These are phyloP conservation scores for Acacia pycnantha DNA, from an alignment of 331 rosid genomes.

Conservation along the genomic window DNA sequence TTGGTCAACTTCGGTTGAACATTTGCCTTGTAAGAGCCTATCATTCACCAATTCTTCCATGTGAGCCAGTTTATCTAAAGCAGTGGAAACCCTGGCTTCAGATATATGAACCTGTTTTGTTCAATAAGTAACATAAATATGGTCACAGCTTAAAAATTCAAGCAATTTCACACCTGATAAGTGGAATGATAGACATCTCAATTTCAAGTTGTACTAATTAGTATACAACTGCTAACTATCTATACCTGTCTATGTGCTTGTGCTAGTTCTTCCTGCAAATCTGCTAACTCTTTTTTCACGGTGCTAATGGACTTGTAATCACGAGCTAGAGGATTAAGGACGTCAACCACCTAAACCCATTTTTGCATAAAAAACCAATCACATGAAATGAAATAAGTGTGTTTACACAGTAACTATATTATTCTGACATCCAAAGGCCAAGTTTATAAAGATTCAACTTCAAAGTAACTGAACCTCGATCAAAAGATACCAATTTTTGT, in stretches of 20 bases:
- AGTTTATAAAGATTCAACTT: background rate
- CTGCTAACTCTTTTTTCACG: constrained; percentile 92
- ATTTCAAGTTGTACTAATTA: constrained; percentile 15
- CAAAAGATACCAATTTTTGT: background rate
- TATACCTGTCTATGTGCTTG: constrained; percentile 90
- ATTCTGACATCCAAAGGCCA: background rate
- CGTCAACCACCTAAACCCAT: constrained; percentile 81
- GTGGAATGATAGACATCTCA: background rate
- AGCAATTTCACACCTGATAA: background rate
- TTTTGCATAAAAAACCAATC: constrained; percentile 3
- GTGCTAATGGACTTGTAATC: constrained; percentile 87
- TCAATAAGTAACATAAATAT: constrained; percentile 28
- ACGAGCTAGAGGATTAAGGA: constrained; percentile 93
- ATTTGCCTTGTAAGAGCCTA: constrained; percentile 64
- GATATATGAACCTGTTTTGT: constrained; percentile 86
- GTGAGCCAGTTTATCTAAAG: constrained; percentile 94
- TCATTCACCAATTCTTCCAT: constrained; percentile 96
- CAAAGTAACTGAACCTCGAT: background rate
- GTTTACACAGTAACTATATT: background rate
- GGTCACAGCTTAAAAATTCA: background rate
- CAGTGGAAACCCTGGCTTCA: constrained; percentile 88
- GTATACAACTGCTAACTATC: background rate
- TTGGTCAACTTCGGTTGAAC: constrained; percentile 45
- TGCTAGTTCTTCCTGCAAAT: constrained; percentile 72
- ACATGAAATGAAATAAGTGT: background rate